Evolutionary conservation across 768 basidiomycete species (phyloP).

Genomic region (Xerocomus potaroensis): DNA sequence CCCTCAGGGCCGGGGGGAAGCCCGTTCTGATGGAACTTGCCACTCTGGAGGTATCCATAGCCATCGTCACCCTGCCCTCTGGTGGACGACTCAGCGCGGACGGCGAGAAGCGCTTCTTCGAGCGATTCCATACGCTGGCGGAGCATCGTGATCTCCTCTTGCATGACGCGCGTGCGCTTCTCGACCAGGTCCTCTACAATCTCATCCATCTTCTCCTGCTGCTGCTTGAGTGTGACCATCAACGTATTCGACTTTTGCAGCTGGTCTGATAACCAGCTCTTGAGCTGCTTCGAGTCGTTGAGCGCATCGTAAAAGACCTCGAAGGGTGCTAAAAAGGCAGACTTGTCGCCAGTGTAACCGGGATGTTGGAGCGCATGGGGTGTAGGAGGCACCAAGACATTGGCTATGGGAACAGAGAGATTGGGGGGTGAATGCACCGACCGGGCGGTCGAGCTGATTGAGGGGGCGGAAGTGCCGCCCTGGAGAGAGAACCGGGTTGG

Average conservation of each 20-base stretch:
- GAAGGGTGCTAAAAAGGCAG: conserved; percentile 79
- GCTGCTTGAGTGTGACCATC: conserved; percentile 48
- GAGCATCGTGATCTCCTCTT: conserved; percentile 57
- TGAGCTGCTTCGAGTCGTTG: conserved; percentile 74
- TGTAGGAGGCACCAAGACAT: conserved; percentile 62
- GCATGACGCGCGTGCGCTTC: conserved; percentile 52
- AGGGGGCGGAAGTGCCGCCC: conserved; percentile 17
- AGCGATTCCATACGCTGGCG: conserved; percentile 65
- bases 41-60: conserved; percentile 18
- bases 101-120: conserved; percentile 42
- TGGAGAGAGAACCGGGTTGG: conserved; percentile 59
- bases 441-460: conserved; percentile 25
- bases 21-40: conserved; percentile 38
- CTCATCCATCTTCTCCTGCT: conserved; percentile 61
- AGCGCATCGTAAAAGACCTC: conserved; percentile 83
- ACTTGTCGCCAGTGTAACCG: conserved; percentile 58
- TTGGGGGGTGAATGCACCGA: conserved; percentile 48
- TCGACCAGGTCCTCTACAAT: conserved; percentile 60
- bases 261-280: conserved; percentile 72
- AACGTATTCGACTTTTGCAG: conserved; percentile 58
- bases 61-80: conserved; percentile 13
- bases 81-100: conserved; percentile 20
- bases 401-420: conserved; percentile 65
- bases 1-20: no score
- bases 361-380: conserved; percentile 62